Evolutionary conservation across 75 land plant species (phyloP), one percentile per base, ranked within the genome.

Genomic region (Pseudotsuga menziesii): DNA sequence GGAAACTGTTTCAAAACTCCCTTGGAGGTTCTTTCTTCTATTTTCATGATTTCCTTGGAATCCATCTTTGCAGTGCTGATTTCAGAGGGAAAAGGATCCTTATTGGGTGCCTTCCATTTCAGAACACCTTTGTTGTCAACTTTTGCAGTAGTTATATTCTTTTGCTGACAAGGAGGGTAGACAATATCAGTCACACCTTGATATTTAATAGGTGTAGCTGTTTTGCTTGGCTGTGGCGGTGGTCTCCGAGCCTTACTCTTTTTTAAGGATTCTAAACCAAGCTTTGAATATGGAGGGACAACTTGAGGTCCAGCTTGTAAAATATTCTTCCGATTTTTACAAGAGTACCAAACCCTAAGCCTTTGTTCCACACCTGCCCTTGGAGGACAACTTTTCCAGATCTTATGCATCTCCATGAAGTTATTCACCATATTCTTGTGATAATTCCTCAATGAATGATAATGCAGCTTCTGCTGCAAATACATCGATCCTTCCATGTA

Each of bases 371-470:
- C 73, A 41, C 66, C 75, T 41, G 55, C 74, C 44, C 69, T 74
- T 44, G 72, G 56, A 32, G 77, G 63, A 27, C 73, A 75, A 19
- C 75, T 62, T 12, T 58, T 76, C 87, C 87, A 85, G 6, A 73
- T 35, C 64, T 36, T 83, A 17, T 64, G 74, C 85, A 85, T 82
- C 12, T 85, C 82, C 74, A 59, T n/a, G 36, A 79, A 83, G 32
- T 74, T 82, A 27, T 56, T 74, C 35, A 54, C 64, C 85, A 85
- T 72, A 26, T 60, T 78, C 32, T 85, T 80, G 55, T 85, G 87
- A 60, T 85, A 85, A n/a, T 67, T 57, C 52, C 73, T 62, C 57
- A 85, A 27, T 3, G 32, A 39, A 52, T 85, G 77, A 22, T 79
- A 83, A 63, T 75, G 78, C 58, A 26, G 17, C 36, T 74, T 72